phyloP scores from a whole-genome alignment of 179 eudicot genomes.

The Silene coronaria region DNA sequence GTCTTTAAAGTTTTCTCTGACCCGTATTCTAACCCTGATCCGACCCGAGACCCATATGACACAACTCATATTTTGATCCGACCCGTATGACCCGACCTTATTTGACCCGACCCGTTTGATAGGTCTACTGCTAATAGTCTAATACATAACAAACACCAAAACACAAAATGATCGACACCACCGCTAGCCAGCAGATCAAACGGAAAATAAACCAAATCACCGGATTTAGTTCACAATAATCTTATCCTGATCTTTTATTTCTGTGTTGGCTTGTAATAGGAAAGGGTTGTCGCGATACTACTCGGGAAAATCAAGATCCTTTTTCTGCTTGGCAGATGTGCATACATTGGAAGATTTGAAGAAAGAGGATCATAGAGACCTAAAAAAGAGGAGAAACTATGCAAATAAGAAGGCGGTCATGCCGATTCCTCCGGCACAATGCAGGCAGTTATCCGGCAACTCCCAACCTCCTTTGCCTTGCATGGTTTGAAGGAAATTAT shows the following conservation, averaged over 20 bases:
- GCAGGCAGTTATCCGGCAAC: constrained; percentile 28
- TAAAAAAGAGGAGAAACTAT: constrained; percentile 27
- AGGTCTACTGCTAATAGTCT: no score
- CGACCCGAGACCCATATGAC: no score
- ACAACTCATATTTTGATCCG: no score
- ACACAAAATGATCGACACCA: no score
- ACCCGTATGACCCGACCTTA: no score
- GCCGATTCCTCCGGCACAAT: constrained; percentile 20
- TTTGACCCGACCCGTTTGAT: no score
- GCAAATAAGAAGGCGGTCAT: constrained; percentile 16
- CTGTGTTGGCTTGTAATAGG: constrained; percentile 20
- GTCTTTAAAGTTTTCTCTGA: no score
- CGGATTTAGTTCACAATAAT: no score
- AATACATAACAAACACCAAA: no score
- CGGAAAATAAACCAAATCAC: no score
- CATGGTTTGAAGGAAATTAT: constrained; percentile 18
- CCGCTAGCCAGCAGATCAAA: no score
- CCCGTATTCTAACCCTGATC: no score
- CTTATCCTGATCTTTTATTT: neutral
- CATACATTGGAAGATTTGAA: constrained; percentile 45
- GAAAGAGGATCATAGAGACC: constrained; percentile 32
- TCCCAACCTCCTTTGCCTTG: constrained; percentile 21
- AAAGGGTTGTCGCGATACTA: constrained; percentile 53
- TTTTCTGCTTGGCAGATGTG: constrained; percentile 39
- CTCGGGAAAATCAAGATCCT: constrained; percentile 54